These are phyloP conservation scores for Hibiscus mutabilis DNA, from an alignment of 345 rosid species.

Conservation along the genomic window DNA sequence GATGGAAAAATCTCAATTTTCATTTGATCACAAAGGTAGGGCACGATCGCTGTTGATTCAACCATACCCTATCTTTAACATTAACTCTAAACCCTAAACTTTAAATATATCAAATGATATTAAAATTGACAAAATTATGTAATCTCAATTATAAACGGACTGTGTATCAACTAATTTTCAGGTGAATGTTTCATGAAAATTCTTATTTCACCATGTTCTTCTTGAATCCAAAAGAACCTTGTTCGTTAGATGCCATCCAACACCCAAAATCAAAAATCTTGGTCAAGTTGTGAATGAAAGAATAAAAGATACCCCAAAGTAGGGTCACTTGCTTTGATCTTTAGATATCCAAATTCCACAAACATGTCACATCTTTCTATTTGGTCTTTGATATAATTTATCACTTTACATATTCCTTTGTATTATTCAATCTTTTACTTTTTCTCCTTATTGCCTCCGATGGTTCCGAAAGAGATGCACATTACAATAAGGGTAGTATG, in stretches of 20 bases:
- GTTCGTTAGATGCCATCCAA: neutral
- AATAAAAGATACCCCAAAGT: neutral
- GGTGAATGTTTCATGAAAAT: neutral
- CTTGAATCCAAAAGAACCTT: constrained; percentile 3
- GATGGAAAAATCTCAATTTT: too few species aligned
- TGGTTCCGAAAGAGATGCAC: too few species aligned
- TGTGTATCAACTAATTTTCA: too few species aligned
- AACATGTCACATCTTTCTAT: neutral
- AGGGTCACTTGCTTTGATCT: neutral
- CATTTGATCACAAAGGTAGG: too few species aligned
- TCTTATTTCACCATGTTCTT: constrained; percentile 3
- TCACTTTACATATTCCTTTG: constrained; percentile 7
- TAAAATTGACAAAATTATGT: too few species aligned
- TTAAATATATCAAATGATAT: too few species aligned
- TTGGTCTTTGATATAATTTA: constrained; percentile 1
- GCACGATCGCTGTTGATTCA: too few species aligned
- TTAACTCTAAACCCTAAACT: too few species aligned
- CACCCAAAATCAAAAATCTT: neutral
- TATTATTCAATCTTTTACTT: constrained; percentile 3
- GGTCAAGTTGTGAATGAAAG: neutral
- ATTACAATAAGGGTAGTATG: too few species aligned
- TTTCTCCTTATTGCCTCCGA: constrained; percentile 7
- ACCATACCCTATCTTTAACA: too few species aligned
- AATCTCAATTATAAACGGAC: too few species aligned
- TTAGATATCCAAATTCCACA: constrained; percentile 5